Evolutionary conservation across 371 early-diverging fungal species (phyloP).

Genomic region (Mortierella polycephala): DNA sequence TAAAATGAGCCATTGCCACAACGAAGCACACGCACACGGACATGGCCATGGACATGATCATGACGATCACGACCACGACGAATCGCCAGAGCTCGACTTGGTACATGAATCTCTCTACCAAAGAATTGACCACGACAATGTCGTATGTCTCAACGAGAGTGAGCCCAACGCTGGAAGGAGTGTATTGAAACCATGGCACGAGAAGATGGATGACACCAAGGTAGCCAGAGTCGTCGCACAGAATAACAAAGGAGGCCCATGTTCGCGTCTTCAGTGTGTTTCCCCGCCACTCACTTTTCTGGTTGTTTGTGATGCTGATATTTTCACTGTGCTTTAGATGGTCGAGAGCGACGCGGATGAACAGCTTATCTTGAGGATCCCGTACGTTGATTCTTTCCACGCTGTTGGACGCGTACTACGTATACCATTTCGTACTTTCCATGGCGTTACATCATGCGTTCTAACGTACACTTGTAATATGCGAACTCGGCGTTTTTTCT

Average conservation of each 20-base stretch:
- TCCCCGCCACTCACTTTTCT: background rate
- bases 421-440: too few species aligned
- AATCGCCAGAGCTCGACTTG: slow-evolving; percentile 68
- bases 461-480: background rate
- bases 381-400: slow-evolving; percentile 64
- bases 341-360: slow-evolving; percentile 91
- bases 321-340: slow-evolving; percentile 54
- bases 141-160: slow-evolving; percentile 85
- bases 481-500: too few species aligned
- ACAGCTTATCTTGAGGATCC: slow-evolving; percentile 88
- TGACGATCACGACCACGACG: slow-evolving; percentile 85
- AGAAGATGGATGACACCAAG: slow-evolving; percentile 76
- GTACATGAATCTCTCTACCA: slow-evolving; percentile 82
- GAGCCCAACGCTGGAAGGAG: slow-evolving; percentile 73
- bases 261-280: background rate
- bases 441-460: background rate
- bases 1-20: slow-evolving; percentile 58
- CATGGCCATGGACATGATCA: slow-evolving; percentile 60
- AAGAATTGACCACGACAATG: slow-evolving; percentile 83
- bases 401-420: background rate
- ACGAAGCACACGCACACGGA: slow-evolving; percentile 60
- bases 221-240: slow-evolving; percentile 41
- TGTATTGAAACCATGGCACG: slow-evolving; percentile 89
- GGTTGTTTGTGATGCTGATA: background rate
- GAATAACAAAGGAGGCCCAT: background rate